Conservation (phyloP, 768 basidiomycete species). For the Auricularia heimuer region DNA sequence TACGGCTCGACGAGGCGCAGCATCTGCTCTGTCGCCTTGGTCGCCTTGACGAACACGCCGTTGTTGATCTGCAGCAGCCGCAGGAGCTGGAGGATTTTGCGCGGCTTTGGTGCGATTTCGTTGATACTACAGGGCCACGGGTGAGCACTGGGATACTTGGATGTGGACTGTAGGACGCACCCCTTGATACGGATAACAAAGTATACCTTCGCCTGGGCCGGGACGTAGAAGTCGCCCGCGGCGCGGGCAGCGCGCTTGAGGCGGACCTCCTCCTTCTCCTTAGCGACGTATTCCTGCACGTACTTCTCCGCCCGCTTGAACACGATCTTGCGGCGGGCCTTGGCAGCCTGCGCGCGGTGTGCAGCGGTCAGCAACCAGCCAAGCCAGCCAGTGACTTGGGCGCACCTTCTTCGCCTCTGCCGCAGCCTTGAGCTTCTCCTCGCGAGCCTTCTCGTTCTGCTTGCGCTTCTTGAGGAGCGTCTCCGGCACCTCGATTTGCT, state of each 20-base stretch:
- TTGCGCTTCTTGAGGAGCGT: slow-evolving; percentile 99
- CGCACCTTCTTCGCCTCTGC: slow-evolving; percentile 82
- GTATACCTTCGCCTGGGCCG: slow-evolving; percentile 93
- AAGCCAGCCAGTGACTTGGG: slow-evolving; percentile 3
- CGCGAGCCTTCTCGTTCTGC: slow-evolving; percentile 91
- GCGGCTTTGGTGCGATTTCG: slow-evolving; percentile 98
- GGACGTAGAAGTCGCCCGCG: slow-evolving; percentile 94
- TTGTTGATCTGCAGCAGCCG: slow-evolving; percentile 99
- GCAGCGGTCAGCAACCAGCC: slow-evolving; percentile 5
- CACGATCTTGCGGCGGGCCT: slow-evolving; percentile 90
- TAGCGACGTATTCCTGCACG: slow-evolving; percentile 88
- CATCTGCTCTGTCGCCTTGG: slow-evolving; percentile 95
- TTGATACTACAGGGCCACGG: slow-evolving; percentile 71
- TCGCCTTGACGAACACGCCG: slow-evolving; percentile 96
- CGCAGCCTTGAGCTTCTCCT: slow-evolving; percentile 82
- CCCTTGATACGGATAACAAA: slow-evolving; percentile 97
- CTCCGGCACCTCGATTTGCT: slow-evolving; percentile 97
- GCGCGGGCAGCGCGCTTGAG: slow-evolving; percentile 87
- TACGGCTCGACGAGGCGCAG: slow-evolving; percentile 96
- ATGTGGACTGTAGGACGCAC: slow-evolving; percentile 41
- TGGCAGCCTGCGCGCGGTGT: slow-evolving; percentile 49
- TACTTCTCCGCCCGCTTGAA: slow-evolving; percentile 99
- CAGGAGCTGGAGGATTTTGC: slow-evolving; percentile 97
- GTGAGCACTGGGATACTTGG: slow-evolving; percentile 8
- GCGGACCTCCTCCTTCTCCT: slow-evolving; percentile 94